Evolutionary conservation across 192 early-diverging fungal species (phyloP), one percentile per base, ranked within the genome.

Genomic region (Coemansia sp.): DNA sequence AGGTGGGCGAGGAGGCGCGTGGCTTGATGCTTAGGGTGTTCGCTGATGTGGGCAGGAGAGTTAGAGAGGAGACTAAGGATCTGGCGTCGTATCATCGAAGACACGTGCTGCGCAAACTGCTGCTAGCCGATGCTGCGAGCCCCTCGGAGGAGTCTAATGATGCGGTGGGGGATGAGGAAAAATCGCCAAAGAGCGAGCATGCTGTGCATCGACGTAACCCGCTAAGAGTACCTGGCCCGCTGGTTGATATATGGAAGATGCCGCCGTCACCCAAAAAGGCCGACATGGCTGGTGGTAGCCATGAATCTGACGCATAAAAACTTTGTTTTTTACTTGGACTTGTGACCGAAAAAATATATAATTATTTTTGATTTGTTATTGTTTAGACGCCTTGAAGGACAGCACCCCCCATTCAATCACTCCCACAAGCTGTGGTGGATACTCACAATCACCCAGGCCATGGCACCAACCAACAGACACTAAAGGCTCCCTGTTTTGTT

Each of bases 221-320:
- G 10, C 57, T 79, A 13, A 66, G 61, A 56, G 70, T 79, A 31
- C 77, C 77, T 42, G 71, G 68, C 5, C 71, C 77, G 34, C 62
- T 79, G 31, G 59, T 79, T 7, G 77, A 79, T 42, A 79, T 79
- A 9, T 79, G 77, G 77, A 79, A 63, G 61, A 65, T 65, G 71
- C 77, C 71, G 28, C 51, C 51, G 24, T 26, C 51, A 26, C 24
- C 28, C 26, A 55, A 50, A 31, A 55, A 55, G 14, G 51, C 51
- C 3, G 48, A 50, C 14, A 3, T 5, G 14, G 14, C 26, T 6
- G 51, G 24, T 2, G 51, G 9, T 26, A 11, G 26, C 26, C 26
- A 55, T 28, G 51, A 55, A 26, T 55, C 51, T 14, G 51, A 55
- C 28, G 14, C 13, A n/a, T 55, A 28, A 14, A 9, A 55, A 24